These are phyloP conservation scores for Inonotus hispidus DNA, from an alignment of 1,284 basidiomycete genomes.

Conservation along the genomic window DNA sequence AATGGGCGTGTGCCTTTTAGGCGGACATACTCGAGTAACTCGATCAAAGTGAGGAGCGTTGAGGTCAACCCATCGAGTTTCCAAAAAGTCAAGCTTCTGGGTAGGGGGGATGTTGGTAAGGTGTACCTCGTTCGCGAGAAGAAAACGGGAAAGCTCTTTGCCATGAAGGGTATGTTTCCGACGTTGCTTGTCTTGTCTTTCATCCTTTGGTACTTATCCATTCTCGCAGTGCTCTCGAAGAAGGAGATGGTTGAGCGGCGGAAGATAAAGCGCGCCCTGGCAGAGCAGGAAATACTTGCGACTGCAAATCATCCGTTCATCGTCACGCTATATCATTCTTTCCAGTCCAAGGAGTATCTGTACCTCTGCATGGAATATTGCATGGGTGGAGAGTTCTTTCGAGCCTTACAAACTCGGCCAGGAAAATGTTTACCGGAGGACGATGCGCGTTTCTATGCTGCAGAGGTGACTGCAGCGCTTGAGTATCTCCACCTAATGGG, in stretches of 20 bases:
- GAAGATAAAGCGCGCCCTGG: conserved; percentile 95
- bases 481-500: conserved; percentile 99
- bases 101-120: conserved; percentile 94
- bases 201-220: conserved; percentile 9
- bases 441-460: conserved; percentile 95
- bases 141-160: conserved; percentile 88
- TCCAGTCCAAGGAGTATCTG: conserved; percentile 95
- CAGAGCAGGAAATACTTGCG: conserved; percentile 95
- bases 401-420: conserved; percentile 90
- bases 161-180: conserved; percentile 82
- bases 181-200: not conserved
- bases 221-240: conserved; percentile 81
- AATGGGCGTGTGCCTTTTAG: conserved; percentile 63
- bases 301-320: conserved; percentile 98
- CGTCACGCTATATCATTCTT: conserved; percentile 95
- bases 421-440: conserved; percentile 96
- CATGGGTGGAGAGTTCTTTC: conserved; percentile 99
- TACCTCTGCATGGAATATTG: conserved; percentile 99
- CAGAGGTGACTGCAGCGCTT: conserved; percentile 95
- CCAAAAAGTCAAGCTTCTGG: conserved; percentile 91
- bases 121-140: conserved; percentile 96
- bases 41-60: conserved; percentile 81
- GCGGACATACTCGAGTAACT: conserved; percentile 94
- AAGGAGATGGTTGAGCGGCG: conserved; percentile 98
- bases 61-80: conserved; percentile 91